phyloP scores from a whole-genome alignment of 2,329 filamentous ascomycete genomes.

The Reticulascus tulasneorum region DNA sequence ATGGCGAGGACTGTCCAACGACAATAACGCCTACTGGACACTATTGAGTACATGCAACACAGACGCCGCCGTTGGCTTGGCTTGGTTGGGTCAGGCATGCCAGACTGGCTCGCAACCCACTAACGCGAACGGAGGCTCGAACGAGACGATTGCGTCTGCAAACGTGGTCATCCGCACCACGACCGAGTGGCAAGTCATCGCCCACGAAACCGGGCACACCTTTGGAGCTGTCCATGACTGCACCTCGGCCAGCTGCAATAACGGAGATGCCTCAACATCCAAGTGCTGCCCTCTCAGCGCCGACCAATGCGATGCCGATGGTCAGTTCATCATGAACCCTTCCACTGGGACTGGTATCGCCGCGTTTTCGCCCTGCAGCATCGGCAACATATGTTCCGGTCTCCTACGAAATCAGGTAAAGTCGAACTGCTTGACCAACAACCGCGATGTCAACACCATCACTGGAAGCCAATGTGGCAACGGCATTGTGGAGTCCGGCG shows the following conservation, averaged over 20 bases:
- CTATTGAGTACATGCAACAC: constrained; percentile 79
- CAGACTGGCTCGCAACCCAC: constrained; percentile 53
- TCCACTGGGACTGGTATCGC: constrained; percentile 71
- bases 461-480: constrained; percentile 87
- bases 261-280: constrained; percentile 48
- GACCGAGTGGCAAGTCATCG: constrained; percentile 92
- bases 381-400: constrained; percentile 92
- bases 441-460: constrained; percentile 77
- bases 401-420: constrained; percentile 74
- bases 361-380: constrained; percentile 79
- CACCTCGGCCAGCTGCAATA: constrained; percentile 59
- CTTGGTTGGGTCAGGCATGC: constrained; percentile 90
- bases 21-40: constrained; percentile 91
- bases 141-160: constrained; percentile 75
- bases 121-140: constrained; percentile 42
- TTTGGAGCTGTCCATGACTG: constrained; percentile 97
- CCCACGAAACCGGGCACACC: constrained; percentile 89
- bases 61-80: constrained; percentile 79
- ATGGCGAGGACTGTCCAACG: constrained; percentile 76
- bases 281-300: constrained; percentile 76
- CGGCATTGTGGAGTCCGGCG: constrained; percentile 84
- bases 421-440: constrained; percentile 74
- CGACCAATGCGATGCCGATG: constrained; percentile 67
- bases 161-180: constrained; percentile 85
- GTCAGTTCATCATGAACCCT: constrained; percentile 93